Evolutionary conservation across 768 basidiomycete species (phyloP).

Genomic region (Rhodotorula taiwanensis): DNA sequence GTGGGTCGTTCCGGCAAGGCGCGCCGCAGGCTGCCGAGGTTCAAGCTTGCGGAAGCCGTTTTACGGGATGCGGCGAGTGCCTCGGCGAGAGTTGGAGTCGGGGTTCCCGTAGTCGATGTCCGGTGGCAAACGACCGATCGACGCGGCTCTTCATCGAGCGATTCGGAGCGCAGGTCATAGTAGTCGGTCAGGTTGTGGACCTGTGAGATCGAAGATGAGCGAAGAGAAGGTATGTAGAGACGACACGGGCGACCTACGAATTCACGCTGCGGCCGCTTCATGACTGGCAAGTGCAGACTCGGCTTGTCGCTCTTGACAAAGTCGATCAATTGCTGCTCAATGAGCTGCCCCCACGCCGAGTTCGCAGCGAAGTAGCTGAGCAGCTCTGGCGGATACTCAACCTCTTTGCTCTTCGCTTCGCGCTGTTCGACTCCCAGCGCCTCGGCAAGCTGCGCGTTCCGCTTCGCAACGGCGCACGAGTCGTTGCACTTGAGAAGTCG

Average conservation of each 20-base stretch:
- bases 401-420: slow-evolving; percentile 48
- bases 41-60: slow-evolving; percentile 18
- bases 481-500: slow-evolving; percentile 64
- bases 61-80: slow-evolving; percentile 24
- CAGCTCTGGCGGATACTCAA: slow-evolving; percentile 32
- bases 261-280: slow-evolving; percentile 69
- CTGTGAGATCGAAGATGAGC: slow-evolving; percentile 7
- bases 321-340: slow-evolving; percentile 64
- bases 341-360: slow-evolving; percentile 65
- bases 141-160: slow-evolving; percentile 87
- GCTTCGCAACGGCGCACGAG: slow-evolving; percentile 75
- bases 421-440: slow-evolving; percentile 72
- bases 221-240: not conserved
- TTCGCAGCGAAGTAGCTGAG: slow-evolving; percentile 31
- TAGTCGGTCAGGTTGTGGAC: slow-evolving; percentile 58
- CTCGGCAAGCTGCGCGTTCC: slow-evolving; percentile 81
- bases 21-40: slow-evolving; percentile 25
- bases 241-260: slow-evolving; percentile 53
- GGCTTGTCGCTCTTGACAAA: slow-evolving; percentile 63
- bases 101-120: slow-evolving; percentile 28
- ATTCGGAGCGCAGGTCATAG: slow-evolving; percentile 75
- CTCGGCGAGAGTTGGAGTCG: slow-evolving; percentile 31
- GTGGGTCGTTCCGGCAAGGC: slow-evolving; percentile 19
- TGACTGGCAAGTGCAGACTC: slow-evolving; percentile 68
- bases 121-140: slow-evolving; percentile 45